Evolutionary conservation across 202 grass and related monocot species (phyloP).

Genomic region (Panicum virgatum): DNA sequence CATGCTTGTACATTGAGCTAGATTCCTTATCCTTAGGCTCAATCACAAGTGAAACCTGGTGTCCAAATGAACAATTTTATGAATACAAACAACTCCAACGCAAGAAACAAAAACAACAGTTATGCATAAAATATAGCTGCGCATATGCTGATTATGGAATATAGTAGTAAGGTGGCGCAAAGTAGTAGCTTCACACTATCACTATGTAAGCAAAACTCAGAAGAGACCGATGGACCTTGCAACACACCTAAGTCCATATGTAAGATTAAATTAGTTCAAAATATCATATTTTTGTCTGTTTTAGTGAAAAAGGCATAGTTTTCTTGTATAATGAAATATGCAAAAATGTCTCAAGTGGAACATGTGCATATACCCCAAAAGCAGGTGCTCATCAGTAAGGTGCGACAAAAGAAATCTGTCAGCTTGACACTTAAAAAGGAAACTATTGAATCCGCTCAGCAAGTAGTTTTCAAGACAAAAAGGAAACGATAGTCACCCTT

Average conservation of each 20-base stretch:
- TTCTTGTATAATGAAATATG: not conserved
- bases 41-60: conserved; percentile 92
- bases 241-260: not conserved
- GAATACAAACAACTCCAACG: not conserved
- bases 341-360: not conserved
- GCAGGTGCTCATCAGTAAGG: not conserved
- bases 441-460: not conserved
- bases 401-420: not conserved
- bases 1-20: conserved; percentile 94
- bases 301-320: not conserved
- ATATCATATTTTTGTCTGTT: not conserved
- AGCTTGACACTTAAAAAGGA: not conserved
- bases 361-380: conserved; percentile 20
- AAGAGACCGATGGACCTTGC: not conserved
- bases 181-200: not conserved
- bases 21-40: conserved; percentile 98
- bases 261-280: not conserved
- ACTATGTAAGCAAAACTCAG: conserved; percentile 15
- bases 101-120: not conserved
- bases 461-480: not conserved
- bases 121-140: not conserved
- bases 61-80: conserved; percentile 38
- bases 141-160: conserved; percentile 21
- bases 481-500: conserved; percentile 56
- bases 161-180: not conserved